These are phyloP conservation scores for Inosperma sp. DNA, from an alignment of 768 basidiomycete genomes.

Conservation along the genomic window DNA sequence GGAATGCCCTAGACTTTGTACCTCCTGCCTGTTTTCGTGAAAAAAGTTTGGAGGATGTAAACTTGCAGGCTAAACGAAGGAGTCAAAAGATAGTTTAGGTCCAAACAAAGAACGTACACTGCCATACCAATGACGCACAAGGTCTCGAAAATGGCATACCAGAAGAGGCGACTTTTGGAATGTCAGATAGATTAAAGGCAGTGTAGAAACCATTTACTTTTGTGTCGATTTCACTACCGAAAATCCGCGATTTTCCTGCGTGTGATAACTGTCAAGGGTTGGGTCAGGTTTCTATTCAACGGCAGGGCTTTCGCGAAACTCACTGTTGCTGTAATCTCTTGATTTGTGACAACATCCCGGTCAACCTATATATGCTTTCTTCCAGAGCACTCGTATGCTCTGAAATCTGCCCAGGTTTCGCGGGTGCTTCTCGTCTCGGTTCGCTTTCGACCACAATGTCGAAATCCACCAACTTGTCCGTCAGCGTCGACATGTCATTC, in stretches of 20 bases:
- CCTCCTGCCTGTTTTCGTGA: constrained; percentile 85
- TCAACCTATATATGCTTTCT: constrained; percentile 92
- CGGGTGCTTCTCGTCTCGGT: constrained; percentile 83
- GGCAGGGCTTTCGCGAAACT: constrained; percentile 28
- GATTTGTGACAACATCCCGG: constrained; percentile 80
- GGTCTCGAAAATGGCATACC: constrained; percentile 86
- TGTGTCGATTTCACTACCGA: constrained; percentile 87
- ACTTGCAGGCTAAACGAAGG: constrained; percentile 65
- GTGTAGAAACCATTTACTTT: constrained; percentile 42
- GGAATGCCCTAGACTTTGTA: constrained; percentile 69
- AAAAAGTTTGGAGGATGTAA: constrained; percentile 92
- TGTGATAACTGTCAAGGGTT: constrained; percentile 69
- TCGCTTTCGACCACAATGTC: constrained; percentile 99
- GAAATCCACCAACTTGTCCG: constrained; percentile 91
- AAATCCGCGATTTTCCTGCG: constrained; percentile 90
- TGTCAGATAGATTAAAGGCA: neutral
- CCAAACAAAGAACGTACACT: constrained; percentile 49
- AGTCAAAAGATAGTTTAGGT: constrained; percentile 1
- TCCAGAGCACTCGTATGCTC: constrained; percentile 93
- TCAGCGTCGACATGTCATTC: constrained; percentile 93
- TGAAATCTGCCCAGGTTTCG: constrained; percentile 80
- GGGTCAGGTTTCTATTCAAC: neutral
- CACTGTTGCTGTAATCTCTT: constrained; percentile 93
- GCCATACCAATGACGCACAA: constrained; percentile 81
- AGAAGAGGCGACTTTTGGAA: constrained; percentile 74